Evolutionary conservation across 805 yeast genomes (phyloP), one percentile per base, ranked within the genome.

Genomic region (Saturnispora mendoncae): DNA sequence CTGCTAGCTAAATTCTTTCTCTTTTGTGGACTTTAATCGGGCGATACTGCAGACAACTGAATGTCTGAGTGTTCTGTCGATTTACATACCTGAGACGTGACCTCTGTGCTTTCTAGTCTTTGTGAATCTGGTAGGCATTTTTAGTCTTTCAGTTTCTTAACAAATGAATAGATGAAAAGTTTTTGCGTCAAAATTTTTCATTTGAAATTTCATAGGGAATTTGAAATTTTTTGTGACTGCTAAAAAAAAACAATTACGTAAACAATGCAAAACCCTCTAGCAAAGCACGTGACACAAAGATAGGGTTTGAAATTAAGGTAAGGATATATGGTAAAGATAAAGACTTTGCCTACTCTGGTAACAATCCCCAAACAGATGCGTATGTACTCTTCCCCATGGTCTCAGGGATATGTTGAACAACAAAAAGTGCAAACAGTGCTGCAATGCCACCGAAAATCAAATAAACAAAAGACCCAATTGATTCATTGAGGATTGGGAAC

Each of bases 91-190:
- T 69, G 97, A 85, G 74, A 92, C 97, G 95, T 92, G 82, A 77
- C 99, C 99, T 84, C 99, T 87, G 84, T 86, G 96, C 80, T 92
- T 92, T 84, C 99, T 87, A 75, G 97, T 92, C 75, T 92, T 88
- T 67, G 94, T 84, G 69, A 85, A 81, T 85, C 97, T 87, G 80
- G 97, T 84, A 72, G 97, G 97, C 97, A 88, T 88, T 69, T 68
- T 71, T 41, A 26, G 26, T 37, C 34, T 24, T 25, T 36, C 34
- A 36, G 30, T 34, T 39, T 18, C 33, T 34, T 19, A 30, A 27
- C 15, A 33, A 36, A 40, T 17, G 25, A 25, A 30, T 28, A 17
- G 13, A 14, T 2, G 6, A 25, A 27, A 38, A 14, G 8, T 14
- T 18, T 33, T 24, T 30, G 31, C 23, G 21, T 13, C 38, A 32